phyloP scores from a whole-genome alignment of 805 yeast species.

The Teunomyces atbi region DNA sequence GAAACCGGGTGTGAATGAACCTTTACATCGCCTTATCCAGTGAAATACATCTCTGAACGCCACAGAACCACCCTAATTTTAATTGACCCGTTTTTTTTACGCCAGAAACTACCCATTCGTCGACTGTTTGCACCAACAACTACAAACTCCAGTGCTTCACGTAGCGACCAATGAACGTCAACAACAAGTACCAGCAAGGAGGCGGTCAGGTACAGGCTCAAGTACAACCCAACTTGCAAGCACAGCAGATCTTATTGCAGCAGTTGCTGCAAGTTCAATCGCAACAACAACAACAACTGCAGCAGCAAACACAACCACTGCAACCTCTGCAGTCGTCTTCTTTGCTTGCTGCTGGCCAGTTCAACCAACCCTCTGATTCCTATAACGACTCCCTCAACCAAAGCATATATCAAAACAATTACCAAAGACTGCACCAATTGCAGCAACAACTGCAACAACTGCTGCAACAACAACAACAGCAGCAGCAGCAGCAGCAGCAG shows the following conservation, averaged over 20 bases:
- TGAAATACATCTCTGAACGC: background rate
- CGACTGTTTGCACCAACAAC: background rate
- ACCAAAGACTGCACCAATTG: constrained; percentile 26
- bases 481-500: constrained; percentile 22
- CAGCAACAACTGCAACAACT: constrained; percentile 18
- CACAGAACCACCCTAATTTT: background rate
- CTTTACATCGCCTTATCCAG: background rate
- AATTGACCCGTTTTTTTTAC: background rate
- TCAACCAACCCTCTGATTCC: constrained; percentile 13
- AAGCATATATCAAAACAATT: constrained; percentile 35
- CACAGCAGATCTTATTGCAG: constrained; percentile 43
- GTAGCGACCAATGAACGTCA: constrained; percentile 16
- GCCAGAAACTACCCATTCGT: background rate
- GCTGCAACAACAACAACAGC: constrained; percentile 24
- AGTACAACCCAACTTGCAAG: constrained; percentile 34
- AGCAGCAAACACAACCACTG: constrained; percentile 19
- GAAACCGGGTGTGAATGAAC: background rate
- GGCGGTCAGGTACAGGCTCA: constrained; percentile 21
- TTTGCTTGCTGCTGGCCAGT: constrained; percentile 10
- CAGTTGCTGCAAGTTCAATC: constrained; percentile 41
- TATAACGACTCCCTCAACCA: constrained; percentile 36
- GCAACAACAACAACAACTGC: constrained; percentile 11
- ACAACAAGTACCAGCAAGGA: constrained; percentile 17
- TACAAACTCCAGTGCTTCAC: background rate
- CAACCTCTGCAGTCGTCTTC: constrained; percentile 30